These are phyloP conservation scores for Auricularia sp. DNA, from an alignment of 768 basidiomycete species.

Conservation along the genomic window DNA sequence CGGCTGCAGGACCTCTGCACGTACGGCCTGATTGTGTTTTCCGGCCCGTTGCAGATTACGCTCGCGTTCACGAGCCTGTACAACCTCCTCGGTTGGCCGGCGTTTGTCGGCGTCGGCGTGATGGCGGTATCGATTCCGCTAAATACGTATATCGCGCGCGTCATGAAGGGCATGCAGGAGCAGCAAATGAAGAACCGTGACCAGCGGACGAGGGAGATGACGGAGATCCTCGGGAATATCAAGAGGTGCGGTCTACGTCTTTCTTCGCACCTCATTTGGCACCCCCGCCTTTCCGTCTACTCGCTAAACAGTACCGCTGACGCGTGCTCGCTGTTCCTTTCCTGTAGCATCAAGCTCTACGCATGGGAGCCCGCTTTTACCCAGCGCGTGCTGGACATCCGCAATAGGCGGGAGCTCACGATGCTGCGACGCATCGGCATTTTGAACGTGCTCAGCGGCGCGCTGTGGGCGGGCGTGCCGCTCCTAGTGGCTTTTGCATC, in stretches of 20 bases:
- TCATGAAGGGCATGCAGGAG: constrained; percentile 68
- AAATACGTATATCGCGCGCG: constrained; percentile 61
- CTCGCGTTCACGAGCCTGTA: constrained; percentile 88
- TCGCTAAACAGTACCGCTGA: neutral
- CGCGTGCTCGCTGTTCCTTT: neutral
- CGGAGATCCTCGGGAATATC: constrained; percentile 86
- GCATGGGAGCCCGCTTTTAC: constrained; percentile 93
- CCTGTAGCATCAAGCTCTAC: constrained; percentile 76
- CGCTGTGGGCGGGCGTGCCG: constrained; percentile 63
- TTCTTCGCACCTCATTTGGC: no score
- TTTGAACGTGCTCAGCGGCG: constrained; percentile 48
- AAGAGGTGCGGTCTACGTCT: constrained; percentile 41
- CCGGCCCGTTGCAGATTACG: constrained; percentile 79
- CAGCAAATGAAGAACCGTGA: constrained; percentile 92
- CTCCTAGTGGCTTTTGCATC: constrained; percentile 75
- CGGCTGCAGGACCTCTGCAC: constrained; percentile 73
- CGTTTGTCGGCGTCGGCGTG: constrained; percentile 80
- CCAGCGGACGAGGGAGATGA: constrained; percentile 77
- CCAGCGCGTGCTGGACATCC: constrained; percentile 62
- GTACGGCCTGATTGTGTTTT: constrained; percentile 75
- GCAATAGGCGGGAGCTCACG: constrained; percentile 73
- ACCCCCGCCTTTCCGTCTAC: no score
- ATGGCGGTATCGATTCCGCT: constrained; percentile 78
- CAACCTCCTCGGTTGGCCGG: constrained; percentile 82
- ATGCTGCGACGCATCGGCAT: constrained; percentile 80